A percentile compares a stretch with the other conserved stretches of the same genome.
Evolutionary conservation across 768 basidiomycete genomes (phyloP).

Genomic region (Leucogyrophana mollusca): DNA sequence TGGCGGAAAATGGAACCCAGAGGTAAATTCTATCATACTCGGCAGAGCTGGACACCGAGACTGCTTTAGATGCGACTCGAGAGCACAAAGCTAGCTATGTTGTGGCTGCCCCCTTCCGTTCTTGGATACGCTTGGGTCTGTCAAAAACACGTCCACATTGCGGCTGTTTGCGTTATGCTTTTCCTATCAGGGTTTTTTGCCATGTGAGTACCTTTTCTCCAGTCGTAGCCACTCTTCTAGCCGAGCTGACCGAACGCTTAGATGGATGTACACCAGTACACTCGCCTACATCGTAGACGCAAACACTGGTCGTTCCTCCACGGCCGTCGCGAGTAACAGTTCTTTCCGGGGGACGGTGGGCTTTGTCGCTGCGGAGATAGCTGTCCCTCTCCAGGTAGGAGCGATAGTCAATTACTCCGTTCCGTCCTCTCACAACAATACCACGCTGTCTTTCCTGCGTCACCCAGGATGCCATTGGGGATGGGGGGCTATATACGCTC

Average conservation of each 20-base stretch:
- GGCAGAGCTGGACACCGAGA: not conserved
- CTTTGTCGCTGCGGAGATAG: slow-evolving; percentile 68
- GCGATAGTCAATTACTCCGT: not conserved
- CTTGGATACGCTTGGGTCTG: slow-evolving; percentile 77
- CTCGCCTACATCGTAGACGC: slow-evolving; percentile 87
- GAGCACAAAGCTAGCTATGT: slow-evolving; percentile 57
- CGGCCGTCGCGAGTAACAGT: slow-evolving; percentile 75
- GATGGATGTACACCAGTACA: slow-evolving; percentile 64
- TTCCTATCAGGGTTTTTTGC: slow-evolving; percentile 73
- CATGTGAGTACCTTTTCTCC: slow-evolving; percentile 47
- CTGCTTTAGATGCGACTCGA: slow-evolving; percentile 72
- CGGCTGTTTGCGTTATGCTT: slow-evolving; percentile 68
- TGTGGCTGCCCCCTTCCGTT: slow-evolving; percentile 54
- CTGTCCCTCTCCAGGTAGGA: slow-evolving; percentile 63
- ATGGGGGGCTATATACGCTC: slow-evolving; percentile 77
- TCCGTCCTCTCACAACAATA: slow-evolving; percentile 1
- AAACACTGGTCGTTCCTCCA: slow-evolving; percentile 76
- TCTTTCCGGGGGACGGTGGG: slow-evolving; percentile 70
- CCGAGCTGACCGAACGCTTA: slow-evolving; percentile 17
- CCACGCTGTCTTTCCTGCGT: slow-evolving; percentile 1
- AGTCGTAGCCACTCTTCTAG: not conserved
- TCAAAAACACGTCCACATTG: slow-evolving; percentile 58
- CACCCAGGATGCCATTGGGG: slow-evolving; percentile 64
- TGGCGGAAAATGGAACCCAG: slow-evolving; percentile 54
- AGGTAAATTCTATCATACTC: slow-evolving; percentile 43